These are phyloP conservation scores for Gentiana macrophylla DNA, from an alignment of 257 asterid genomes.

Conservation along the genomic window DNA sequence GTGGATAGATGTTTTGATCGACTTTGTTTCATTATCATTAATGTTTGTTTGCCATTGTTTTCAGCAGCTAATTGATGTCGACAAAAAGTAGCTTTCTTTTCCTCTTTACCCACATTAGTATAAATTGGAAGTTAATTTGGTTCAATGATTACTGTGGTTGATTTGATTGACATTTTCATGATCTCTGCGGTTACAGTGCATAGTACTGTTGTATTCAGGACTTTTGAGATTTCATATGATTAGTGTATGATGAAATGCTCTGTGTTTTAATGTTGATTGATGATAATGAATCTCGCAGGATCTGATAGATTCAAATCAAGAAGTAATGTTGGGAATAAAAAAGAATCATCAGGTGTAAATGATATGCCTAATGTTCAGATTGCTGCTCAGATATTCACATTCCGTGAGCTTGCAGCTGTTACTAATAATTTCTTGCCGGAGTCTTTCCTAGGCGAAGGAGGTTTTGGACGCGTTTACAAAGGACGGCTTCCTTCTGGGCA, in stretches of 20 bases:
- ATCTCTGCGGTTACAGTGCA: background rate
- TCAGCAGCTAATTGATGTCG: conserved; percentile 13
- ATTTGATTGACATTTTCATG: conserved; percentile 11
- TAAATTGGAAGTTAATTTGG: conserved; percentile 27
- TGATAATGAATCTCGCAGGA: conserved; percentile 34
- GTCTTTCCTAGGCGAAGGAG: conserved; percentile 94
- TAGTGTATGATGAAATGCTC: conserved; percentile 2
- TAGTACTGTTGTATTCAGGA: background rate
- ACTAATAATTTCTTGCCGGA: conserved; percentile 82
- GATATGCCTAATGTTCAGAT: conserved; percentile 70
- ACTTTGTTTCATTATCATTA: conserved; percentile 8
- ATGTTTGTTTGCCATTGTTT: conserved; percentile 3
- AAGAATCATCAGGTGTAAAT: conserved; percentile 43
- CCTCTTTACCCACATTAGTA: conserved; percentile 7
- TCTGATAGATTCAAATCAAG: conserved; percentile 68
- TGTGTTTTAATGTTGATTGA: background rate
- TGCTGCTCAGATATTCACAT: conserved; percentile 92
- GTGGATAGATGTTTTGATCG: conserved; percentile 13
- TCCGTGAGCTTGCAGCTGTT: conserved; percentile 89
- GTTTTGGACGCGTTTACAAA: conserved; percentile 86
- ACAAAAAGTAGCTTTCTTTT: conserved; percentile 6
- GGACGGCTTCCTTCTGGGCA: conserved; percentile 74
- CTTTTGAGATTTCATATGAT: background rate
- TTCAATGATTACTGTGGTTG: conserved; percentile 11
- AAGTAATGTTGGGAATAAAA: conserved; percentile 42